Percentiles rank a stretch among this genome's conserved stretches.
phyloP scores from a whole-genome alignment of 139 green algal species.

The Microglena sp. region DNA sequence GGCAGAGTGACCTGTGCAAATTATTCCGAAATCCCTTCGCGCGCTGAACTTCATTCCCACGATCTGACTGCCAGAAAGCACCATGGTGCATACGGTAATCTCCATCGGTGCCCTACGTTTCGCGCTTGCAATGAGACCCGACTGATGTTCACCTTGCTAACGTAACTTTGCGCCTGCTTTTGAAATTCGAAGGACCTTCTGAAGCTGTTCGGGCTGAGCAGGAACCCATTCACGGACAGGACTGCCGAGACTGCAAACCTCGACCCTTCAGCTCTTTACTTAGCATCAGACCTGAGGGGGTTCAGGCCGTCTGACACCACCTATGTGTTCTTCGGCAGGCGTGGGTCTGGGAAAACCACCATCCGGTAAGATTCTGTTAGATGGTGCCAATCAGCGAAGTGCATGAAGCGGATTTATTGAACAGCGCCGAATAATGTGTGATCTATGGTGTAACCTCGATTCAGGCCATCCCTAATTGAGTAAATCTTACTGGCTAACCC shows the following conservation, averaged over 20 bases:
- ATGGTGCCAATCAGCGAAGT: slow-evolving; percentile 4
- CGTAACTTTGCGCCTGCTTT: too few relatives aligned
- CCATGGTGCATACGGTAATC: too few relatives aligned
- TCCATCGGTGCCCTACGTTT: too few relatives aligned
- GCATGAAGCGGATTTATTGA: neutral
- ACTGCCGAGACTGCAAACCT: slow-evolving; percentile 74
- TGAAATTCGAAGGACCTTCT: too few relatives aligned
- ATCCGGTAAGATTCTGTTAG: too few relatives aligned
- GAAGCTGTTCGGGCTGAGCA: slow-evolving; percentile 47
- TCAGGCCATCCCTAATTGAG: neutral
- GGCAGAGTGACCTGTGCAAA: too few relatives aligned
- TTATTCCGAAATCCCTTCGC: too few relatives aligned
- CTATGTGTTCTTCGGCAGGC: slow-evolving; percentile 63
- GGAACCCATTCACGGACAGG: slow-evolving; percentile 73
- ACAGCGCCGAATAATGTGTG: neutral
- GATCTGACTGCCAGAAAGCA: too few relatives aligned
- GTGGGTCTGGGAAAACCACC: slow-evolving; percentile 77
- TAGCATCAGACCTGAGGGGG: slow-evolving; percentile 63
- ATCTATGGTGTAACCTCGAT: neutral
- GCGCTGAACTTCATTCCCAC: too few relatives aligned
- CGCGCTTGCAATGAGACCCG: too few relatives aligned
- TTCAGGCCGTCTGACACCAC: slow-evolving; percentile 74
- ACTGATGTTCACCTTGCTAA: too few relatives aligned
- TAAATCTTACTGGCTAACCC: neutral
- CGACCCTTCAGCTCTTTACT: slow-evolving; percentile 53